phyloP scores from a whole-genome alignment of 73 alveolate genomes.

The Loxodes magnus region DNA sequence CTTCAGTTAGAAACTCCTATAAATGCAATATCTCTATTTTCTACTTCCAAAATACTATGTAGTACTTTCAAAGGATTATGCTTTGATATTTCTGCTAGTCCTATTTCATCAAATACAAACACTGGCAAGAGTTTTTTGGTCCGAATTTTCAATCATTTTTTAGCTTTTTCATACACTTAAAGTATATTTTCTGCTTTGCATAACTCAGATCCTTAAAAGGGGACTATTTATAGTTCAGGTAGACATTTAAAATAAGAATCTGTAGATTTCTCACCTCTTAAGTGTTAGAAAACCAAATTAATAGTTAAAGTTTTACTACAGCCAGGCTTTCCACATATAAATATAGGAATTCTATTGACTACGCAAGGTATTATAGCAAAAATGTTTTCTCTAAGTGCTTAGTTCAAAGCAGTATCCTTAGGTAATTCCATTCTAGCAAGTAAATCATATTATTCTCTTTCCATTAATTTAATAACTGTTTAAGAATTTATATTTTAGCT shows the following conservation, averaged over 20 bases:
- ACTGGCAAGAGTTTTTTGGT: constrained; percentile 6
- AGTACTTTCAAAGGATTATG: constrained; percentile 15
- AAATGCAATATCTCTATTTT: constrained; percentile 27
- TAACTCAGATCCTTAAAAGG: constrained; percentile 6
- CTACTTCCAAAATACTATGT: constrained; percentile 2
- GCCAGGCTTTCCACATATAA: constrained; percentile 62
- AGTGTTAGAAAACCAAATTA: constrained; percentile 13
- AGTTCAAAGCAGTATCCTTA: constrained; percentile 32
- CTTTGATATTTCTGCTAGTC: constrained; percentile 13
- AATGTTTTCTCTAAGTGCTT: constrained; percentile 39
- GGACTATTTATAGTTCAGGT: constrained; percentile 4
- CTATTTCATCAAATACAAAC: constrained; percentile 18
- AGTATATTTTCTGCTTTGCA: constrained; percentile 6
- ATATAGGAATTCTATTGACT: constrained; percentile 32
- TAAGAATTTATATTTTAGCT: constrained; percentile 9
- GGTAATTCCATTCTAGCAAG: constrained; percentile 20
- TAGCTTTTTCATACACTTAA: constrained; percentile 14
- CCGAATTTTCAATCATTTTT: background rate
- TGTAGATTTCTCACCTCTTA: constrained; percentile 26
- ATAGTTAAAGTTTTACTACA: constrained; percentile 44
- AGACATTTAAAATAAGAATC: background rate
- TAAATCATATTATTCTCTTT: constrained; percentile 38
- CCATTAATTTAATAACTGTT: constrained; percentile 17
- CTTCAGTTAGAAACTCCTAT: constrained; percentile 29
- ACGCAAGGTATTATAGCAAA: constrained; percentile 37